These are phyloP conservation scores for Melanomma pulvis-pyrius DNA, from an alignment of 495 filamentous ascomycete genomes.

Conservation along the genomic window DNA sequence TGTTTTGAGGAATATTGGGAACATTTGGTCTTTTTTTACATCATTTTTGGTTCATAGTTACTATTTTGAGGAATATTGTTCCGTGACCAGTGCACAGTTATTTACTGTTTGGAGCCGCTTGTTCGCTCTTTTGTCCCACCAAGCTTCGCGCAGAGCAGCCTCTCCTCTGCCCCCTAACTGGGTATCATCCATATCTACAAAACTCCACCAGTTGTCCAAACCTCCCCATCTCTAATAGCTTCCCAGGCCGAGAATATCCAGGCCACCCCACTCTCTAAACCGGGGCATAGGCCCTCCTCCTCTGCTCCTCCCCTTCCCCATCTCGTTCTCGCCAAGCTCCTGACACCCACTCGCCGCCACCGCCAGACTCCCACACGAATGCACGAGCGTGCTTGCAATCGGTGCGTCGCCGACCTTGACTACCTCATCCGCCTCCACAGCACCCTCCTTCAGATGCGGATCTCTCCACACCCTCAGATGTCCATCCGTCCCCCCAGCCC, in stretches of 20 bases:
- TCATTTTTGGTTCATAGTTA: too few species aligned
- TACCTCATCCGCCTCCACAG: conserved; percentile 36
- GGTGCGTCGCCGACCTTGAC: conserved; percentile 33
- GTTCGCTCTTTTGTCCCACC: too few species aligned
- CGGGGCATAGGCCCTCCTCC: neutral
- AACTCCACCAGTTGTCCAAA: too few species aligned
- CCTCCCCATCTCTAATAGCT: conserved; percentile 1
- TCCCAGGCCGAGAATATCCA: conserved; percentile 3
- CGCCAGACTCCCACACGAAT: neutral
- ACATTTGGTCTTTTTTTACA: too few species aligned
- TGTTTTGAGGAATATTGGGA: too few species aligned
- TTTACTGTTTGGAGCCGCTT: too few species aligned
- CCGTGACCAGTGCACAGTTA: too few species aligned
- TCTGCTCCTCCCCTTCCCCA: neutral
- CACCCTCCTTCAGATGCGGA: conserved; percentile 49
- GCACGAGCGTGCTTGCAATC: conserved; percentile 14
- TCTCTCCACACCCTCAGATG: conserved; percentile 74
- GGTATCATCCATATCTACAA: too few species aligned
- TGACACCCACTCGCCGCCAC: neutral
- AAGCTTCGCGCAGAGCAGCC: too few species aligned
- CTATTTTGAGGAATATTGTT: too few species aligned
- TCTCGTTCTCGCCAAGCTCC: neutral
- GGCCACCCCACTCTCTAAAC: neutral
- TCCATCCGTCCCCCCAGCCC: conserved; percentile 84
- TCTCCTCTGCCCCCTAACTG: too few species aligned